phyloP scores from a whole-genome alignment of 164 flowering plant genomes.

The Vitis amurensis region DNA sequence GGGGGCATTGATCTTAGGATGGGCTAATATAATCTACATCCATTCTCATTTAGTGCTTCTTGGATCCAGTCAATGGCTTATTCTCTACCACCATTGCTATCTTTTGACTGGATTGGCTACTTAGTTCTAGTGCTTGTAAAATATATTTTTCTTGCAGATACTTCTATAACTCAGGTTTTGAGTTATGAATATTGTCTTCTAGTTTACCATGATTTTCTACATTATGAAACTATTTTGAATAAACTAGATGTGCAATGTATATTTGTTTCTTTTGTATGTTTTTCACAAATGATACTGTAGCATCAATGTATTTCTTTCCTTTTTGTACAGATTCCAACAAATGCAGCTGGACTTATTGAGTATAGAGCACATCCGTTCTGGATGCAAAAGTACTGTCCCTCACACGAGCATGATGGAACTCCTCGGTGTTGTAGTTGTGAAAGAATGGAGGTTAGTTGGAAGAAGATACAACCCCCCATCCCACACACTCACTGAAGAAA shows the following conservation, averaged over 20 bases:
- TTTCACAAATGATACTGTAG: neutral
- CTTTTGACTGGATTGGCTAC: too few relatives aligned
- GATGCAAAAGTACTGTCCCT: slow-evolving; percentile 63
- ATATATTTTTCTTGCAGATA: neutral
- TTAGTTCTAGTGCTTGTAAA: too few relatives aligned
- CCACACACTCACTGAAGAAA: neutral
- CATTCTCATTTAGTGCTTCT: too few relatives aligned
- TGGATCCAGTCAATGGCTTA: too few relatives aligned
- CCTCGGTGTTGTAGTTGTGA: slow-evolving; percentile 73
- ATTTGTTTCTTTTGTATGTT: neutral
- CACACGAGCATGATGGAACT: slow-evolving; percentile 59
- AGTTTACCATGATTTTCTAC: neutral
- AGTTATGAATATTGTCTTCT: neutral
- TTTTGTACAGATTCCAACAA: slow-evolving; percentile 51
- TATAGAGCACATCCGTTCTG: slow-evolving; percentile 67
- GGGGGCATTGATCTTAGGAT: too few relatives aligned
- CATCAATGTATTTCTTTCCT: neutral
- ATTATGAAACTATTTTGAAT: neutral
- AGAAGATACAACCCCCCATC: too few relatives aligned
- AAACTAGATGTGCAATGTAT: neutral
- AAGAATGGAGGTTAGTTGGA: slow-evolving; percentile 74
- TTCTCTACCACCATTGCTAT: too few relatives aligned
- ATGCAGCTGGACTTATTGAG: slow-evolving; percentile 55
- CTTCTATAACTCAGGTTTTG: neutral
- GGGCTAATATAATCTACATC: too few relatives aligned